phyloP scores from a whole-genome alignment of 352 stramenopile genomes.

The Phytophthora melonis region DNA sequence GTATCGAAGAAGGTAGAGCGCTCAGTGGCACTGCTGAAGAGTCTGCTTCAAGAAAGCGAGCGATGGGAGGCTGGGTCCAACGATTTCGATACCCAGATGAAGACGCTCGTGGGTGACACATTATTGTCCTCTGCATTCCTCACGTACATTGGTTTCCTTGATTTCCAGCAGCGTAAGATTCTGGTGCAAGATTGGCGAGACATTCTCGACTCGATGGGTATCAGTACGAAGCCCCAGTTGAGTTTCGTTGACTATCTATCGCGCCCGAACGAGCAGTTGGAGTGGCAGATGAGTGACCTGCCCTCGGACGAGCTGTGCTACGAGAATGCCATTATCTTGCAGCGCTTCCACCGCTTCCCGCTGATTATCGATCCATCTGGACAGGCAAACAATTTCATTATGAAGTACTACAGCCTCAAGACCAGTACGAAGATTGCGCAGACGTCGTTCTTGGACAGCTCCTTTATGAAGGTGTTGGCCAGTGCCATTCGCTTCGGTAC shows the following conservation, averaged over 20 bases:
- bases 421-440: constrained; percentile 95
- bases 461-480: constrained; percentile 99
- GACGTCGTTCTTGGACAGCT: constrained; percentile 99
- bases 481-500: constrained; percentile 99
- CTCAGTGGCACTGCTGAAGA: constrained; percentile 98
- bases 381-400: constrained; percentile 98
- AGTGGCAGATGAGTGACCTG: constrained; percentile 97
- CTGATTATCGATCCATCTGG: constrained; percentile 99
- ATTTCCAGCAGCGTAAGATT: constrained; percentile 96
- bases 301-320: constrained; percentile 97
- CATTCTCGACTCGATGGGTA: constrained; percentile 94
- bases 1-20: constrained; percentile 98
- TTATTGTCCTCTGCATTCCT: constrained; percentile 97
- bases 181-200: constrained; percentile 97
- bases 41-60: constrained; percentile 97
- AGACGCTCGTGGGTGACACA: constrained; percentile 97
- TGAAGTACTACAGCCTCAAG: constrained; percentile 96
- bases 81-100: constrained; percentile 97
- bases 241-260: constrained; percentile 98
- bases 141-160: constrained; percentile 99
- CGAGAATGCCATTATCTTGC: constrained; percentile 99
- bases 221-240: constrained; percentile 81
- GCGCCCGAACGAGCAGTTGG: constrained; percentile 93
- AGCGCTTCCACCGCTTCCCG: constrained; percentile 97
- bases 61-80: constrained; percentile 98